phyloP scores from a whole-genome alignment of 768 basidiomycete genomes.

The Tylopilus plumbeoviolaceoides region DNA sequence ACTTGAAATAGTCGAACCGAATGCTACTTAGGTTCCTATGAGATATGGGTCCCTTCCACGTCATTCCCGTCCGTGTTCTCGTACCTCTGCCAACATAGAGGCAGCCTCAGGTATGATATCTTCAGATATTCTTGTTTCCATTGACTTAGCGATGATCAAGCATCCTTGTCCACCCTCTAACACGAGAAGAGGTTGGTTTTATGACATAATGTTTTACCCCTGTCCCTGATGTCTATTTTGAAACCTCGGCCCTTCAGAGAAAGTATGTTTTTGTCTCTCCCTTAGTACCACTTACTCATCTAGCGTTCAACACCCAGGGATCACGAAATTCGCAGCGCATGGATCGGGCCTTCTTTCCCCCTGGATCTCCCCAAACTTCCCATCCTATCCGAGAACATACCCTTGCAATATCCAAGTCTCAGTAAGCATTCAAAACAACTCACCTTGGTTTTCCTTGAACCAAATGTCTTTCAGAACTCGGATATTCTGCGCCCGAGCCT shows the following conservation, averaged over 20 bases:
- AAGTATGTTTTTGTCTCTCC: conserved; percentile 35
- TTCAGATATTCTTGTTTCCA: neutral
- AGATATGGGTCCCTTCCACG: conserved; percentile 75
- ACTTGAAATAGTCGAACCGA: neutral
- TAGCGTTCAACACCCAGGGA: conserved; percentile 40
- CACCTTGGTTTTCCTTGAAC: neutral
- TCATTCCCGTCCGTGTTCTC: conserved; percentile 76
- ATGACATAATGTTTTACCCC: neutral
- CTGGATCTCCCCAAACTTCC: conserved; percentile 59
- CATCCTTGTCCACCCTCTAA: conserved; percentile 71
- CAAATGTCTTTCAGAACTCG: conserved; percentile 46
- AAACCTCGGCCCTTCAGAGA: conserved; percentile 33
- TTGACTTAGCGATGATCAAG: conserved; percentile 33
- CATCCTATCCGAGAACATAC: conserved; percentile 48
- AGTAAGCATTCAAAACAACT: conserved; percentile 38
- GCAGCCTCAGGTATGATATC: conserved; percentile 53
- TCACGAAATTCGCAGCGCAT: conserved; percentile 64
- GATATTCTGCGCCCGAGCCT: conserved; percentile 56
- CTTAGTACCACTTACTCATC: neutral
- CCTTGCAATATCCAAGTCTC: conserved; percentile 63
- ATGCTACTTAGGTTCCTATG: conserved; percentile 59
- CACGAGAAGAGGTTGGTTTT: conserved; percentile 57
- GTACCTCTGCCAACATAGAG: conserved; percentile 66
- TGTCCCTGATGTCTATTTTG: neutral
- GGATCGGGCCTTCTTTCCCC: conserved; percentile 70